Conservation (phyloP, 192 early-diverging fungal genomes). For the Coemansia sp. region DNA sequence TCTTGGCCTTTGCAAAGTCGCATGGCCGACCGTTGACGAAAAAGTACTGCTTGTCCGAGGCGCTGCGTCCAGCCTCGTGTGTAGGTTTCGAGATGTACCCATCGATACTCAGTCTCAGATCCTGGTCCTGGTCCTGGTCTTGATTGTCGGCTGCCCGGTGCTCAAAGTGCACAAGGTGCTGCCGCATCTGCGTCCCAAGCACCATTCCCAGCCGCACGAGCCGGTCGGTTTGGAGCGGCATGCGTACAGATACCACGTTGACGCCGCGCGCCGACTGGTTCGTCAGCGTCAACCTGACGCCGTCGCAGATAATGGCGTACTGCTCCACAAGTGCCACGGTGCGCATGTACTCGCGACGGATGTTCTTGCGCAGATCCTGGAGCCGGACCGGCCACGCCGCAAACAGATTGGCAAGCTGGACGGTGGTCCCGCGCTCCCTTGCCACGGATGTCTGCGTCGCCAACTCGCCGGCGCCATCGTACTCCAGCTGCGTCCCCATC, state of each 20-base stretch:
- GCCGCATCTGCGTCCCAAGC: constrained; percentile 66
- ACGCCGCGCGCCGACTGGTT: constrained; percentile 63
- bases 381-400: constrained; percentile 80
- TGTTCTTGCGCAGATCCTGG: constrained; percentile 82
- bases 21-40: constrained; percentile 92
- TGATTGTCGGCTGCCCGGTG: constrained; percentile 4
- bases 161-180: constrained; percentile 20
- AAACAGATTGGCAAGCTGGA: constrained; percentile 77
- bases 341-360: constrained; percentile 76
- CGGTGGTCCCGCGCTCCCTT: constrained; percentile 74
- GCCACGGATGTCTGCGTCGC: constrained; percentile 49
- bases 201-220: constrained; percentile 63
- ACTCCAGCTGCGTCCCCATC: constrained; percentile 69
- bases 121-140: background rate
- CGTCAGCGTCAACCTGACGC: constrained; percentile 64
- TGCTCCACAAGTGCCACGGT: constrained; percentile 77
- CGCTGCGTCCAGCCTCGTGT: constrained; percentile 69
- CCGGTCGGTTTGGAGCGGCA: constrained; percentile 18
- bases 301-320: constrained; percentile 73
- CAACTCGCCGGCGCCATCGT: constrained; percentile 67
- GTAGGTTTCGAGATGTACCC: constrained; percentile 66
- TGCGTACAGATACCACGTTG: constrained; percentile 6
- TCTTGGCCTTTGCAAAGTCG: constrained; percentile 73
- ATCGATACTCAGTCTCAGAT: constrained; percentile 14
- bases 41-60: constrained; percentile 79